phyloP scores from a whole-genome alignment of 352 stramenopile species.

The Phytophthora agathidicida region DNA sequence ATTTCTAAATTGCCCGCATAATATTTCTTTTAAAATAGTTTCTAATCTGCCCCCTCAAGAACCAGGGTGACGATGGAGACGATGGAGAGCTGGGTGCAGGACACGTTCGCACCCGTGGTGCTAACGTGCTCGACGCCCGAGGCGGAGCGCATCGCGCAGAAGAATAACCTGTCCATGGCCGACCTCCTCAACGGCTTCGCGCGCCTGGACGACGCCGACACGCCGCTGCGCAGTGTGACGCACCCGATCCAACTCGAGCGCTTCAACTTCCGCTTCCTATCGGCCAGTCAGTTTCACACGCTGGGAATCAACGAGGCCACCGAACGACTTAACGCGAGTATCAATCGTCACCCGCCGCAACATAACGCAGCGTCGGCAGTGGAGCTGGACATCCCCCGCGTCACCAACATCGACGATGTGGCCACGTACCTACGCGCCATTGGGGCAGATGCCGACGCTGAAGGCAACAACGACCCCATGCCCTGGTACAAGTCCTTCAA shows the following conservation, averaged over 20 bases:
- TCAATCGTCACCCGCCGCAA: slow-evolving; percentile 58
- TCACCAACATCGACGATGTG: slow-evolving; percentile 69
- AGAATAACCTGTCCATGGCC: slow-evolving; percentile 81
- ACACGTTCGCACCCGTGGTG: slow-evolving; percentile 81
- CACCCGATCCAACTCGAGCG: slow-evolving; percentile 64
- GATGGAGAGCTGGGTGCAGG: slow-evolving; percentile 76
- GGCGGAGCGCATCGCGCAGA: slow-evolving; percentile 79
- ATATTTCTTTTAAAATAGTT: too few relatives aligned
- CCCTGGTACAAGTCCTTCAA: slow-evolving; percentile 87
- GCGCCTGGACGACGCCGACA: slow-evolving; percentile 64
- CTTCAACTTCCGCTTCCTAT: slow-evolving; percentile 84
- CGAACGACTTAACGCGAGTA: slow-evolving; percentile 64
- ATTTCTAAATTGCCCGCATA: too few relatives aligned
- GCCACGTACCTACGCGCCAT: slow-evolving; percentile 68
- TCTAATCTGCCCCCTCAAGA: too few relatives aligned
- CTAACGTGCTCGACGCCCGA: slow-evolving; percentile 79
- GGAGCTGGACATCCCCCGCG: slow-evolving; percentile 67
- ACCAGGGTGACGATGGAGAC: slow-evolving; percentile 69
- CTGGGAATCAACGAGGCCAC: slow-evolving; percentile 56
- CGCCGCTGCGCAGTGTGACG: slow-evolving; percentile 76
- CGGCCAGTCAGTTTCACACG: slow-evolving; percentile 54
- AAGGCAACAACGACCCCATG: slow-evolving; percentile 50
- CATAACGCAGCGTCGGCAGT: slow-evolving; percentile 38
- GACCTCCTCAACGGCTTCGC: slow-evolving; percentile 81
- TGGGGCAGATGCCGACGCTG: slow-evolving; percentile 43